Percentiles rank a stretch among this genome's conserved stretches.
phyloP scores from a whole-genome alignment of 148 eudicot genomes.

The Suaeda aralocaspica region DNA sequence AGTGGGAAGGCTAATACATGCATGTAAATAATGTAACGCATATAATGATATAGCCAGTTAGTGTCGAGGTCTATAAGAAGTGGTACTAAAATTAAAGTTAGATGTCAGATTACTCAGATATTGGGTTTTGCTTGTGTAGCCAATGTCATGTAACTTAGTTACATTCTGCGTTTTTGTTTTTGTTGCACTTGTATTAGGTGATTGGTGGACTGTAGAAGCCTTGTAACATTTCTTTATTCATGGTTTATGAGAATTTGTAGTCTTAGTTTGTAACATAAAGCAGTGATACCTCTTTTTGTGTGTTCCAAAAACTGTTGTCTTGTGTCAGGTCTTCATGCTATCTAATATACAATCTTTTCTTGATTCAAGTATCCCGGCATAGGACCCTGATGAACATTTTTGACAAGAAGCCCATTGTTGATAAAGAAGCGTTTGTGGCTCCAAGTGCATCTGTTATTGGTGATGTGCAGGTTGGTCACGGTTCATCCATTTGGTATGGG shows the following conservation, averaged over 20 bases:
- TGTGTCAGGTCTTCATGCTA: neutral
- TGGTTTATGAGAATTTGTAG: neutral
- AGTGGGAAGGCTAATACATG: neutral
- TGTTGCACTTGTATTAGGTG: neutral
- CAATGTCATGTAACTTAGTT: neutral
- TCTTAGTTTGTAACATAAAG: neutral
- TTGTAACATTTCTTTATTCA: neutral
- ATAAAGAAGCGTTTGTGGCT: slow-evolving; percentile 83
- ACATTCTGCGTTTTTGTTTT: neutral
- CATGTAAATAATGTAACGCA: neutral
- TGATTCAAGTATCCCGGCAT: slow-evolving; percentile 70
- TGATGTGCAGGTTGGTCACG: slow-evolving; percentile 68
- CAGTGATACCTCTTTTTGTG: neutral
- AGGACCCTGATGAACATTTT: slow-evolving; percentile 84
- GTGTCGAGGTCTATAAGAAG: neutral
- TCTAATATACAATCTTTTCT: slow-evolving; percentile 13
- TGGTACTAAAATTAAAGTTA: neutral
- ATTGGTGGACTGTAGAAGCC: neutral
- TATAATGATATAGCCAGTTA: neutral
- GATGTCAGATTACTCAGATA: neutral
- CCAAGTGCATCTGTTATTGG: slow-evolving; percentile 92
- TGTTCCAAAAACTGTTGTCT: neutral
- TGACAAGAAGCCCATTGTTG: slow-evolving; percentile 74
- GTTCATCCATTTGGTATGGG: slow-evolving; percentile 94
- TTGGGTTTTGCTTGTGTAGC: neutral